Evolutionary conservation across 202 grass and related monocot genomes (phyloP).

Genomic region (Schoenoplectus tabernaemontani): DNA sequence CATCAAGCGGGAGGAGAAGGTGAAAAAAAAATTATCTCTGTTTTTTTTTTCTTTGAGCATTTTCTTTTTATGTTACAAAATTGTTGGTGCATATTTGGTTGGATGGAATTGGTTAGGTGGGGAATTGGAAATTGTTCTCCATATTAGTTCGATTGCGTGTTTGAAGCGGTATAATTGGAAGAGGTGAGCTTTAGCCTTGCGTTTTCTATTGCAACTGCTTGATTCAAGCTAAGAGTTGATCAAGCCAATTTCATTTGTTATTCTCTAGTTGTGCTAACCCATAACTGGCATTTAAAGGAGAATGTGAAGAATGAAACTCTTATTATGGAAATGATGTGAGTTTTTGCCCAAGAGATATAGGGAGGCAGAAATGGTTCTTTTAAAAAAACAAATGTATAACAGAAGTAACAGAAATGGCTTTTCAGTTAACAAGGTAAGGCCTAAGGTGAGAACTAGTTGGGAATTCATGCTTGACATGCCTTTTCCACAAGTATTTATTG

Average conservation of each 20-base stretch:
- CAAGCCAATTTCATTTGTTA: neutral
- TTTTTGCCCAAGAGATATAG: neutral
- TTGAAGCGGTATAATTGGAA: neutral
- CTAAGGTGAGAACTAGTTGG: neutral
- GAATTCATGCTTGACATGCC: neutral
- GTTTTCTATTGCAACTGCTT: neutral
- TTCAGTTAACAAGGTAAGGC: neutral
- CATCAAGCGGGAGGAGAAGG: slow-evolving; percentile 81
- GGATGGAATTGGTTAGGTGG: neutral
- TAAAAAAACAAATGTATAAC: neutral
- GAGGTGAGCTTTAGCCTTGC: neutral
- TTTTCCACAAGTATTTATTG: neutral
- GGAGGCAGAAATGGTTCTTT: neutral
- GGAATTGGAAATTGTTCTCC: neutral
- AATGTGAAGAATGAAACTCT: neutral
- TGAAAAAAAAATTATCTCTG: slow-evolving; percentile 9
- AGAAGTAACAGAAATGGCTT: neutral
- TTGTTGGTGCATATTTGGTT: neutral
- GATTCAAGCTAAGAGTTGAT: neutral
- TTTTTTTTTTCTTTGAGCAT: neutral
- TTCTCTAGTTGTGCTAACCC: neutral
- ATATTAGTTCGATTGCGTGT: neutral
- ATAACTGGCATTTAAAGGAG: neutral
- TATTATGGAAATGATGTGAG: neutral
- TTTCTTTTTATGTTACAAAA: neutral